Percentiles rank a stretch among this genome's conserved stretches.
Evolutionary conservation across 257 asterid species (phyloP).

Genomic region (Solanum boliviense): DNA sequence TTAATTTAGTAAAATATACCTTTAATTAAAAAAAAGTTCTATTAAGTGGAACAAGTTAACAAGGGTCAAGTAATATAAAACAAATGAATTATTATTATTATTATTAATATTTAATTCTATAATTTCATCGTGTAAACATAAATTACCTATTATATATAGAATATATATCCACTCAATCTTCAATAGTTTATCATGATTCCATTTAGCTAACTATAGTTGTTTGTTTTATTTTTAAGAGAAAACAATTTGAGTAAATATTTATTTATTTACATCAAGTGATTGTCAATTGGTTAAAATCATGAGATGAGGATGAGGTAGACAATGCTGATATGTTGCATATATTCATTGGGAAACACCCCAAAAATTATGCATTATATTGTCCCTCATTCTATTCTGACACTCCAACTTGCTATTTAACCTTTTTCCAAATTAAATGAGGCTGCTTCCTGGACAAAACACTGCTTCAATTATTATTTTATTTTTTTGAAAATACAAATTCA

Average conservation of each 20-base stretch:
- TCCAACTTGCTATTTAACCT: neutral
- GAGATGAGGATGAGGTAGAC: neutral
- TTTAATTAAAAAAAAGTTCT: too few species aligned
- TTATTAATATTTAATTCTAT: too few species aligned
- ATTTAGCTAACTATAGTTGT: too few species aligned
- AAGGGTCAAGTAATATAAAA: neutral
- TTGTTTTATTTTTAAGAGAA: too few species aligned
- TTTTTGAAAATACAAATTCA: neutral
- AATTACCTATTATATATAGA: too few species aligned
- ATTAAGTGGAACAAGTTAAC: too few species aligned
- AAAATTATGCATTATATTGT: neutral
- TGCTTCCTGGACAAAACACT: neutral
- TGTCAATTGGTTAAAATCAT: neutral
- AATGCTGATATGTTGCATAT: neutral
- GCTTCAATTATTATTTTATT: neutral
- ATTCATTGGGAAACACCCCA: neutral
- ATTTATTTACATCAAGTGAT: neutral
- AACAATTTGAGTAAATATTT: neutral
- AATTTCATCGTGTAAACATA: too few species aligned
- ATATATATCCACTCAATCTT: too few species aligned
- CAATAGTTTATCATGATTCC: too few species aligned
- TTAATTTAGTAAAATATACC: neutral
- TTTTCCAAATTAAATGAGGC: neutral
- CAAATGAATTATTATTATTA: too few species aligned
- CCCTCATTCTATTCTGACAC: neutral